Percentiles rank a stretch among this genome's conserved stretches.
These are phyloP conservation scores for Epichloe gansuensis DNA, from an alignment of 2,329 filamentous ascomycete species.

Conservation along the genomic window DNA sequence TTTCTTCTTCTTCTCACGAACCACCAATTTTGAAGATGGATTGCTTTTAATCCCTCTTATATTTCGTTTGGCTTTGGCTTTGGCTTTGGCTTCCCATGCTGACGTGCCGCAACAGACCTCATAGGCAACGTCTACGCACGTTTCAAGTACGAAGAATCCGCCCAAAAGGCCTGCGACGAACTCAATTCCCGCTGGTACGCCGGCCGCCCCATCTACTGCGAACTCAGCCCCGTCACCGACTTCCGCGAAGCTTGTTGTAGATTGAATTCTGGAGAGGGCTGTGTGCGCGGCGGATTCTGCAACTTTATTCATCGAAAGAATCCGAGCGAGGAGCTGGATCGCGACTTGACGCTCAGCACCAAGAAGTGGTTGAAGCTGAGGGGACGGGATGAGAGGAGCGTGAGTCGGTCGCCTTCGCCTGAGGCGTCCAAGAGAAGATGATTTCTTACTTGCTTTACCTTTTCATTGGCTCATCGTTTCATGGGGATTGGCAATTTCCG, in stretches of 20 bases:
- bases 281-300: slow-evolving; percentile 92
- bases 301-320: slow-evolving; percentile 99
- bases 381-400: slow-evolving; percentile 73
- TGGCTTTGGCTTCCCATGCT: slow-evolving; percentile 7
- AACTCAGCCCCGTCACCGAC: slow-evolving; percentile 91
- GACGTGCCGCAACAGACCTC: slow-evolving; percentile 46
- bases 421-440: slow-evolving; percentile 62
- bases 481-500: neutral
- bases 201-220: slow-evolving; percentile 93
- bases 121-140: slow-evolving; percentile 99
- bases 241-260: slow-evolving; percentile 96
- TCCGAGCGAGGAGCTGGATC: slow-evolving; percentile 75
- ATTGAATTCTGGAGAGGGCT: slow-evolving; percentile 88
- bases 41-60: too few species aligned
- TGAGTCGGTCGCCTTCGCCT: slow-evolving; percentile 71
- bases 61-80: too few species aligned
- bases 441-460: neutral
- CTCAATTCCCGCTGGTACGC: slow-evolving; percentile 96
- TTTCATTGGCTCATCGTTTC: neutral
- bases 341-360: slow-evolving; percentile 74
- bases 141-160: slow-evolving; percentile 98
- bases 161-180: slow-evolving; percentile 85
- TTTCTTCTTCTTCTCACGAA: slow-evolving; percentile 16
- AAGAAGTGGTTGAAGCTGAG: slow-evolving; percentile 92
- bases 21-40: too few species aligned